phyloP scores from a whole-genome alignment of 1,284 basidiomycete species.

The Malassezia nana region DNA sequence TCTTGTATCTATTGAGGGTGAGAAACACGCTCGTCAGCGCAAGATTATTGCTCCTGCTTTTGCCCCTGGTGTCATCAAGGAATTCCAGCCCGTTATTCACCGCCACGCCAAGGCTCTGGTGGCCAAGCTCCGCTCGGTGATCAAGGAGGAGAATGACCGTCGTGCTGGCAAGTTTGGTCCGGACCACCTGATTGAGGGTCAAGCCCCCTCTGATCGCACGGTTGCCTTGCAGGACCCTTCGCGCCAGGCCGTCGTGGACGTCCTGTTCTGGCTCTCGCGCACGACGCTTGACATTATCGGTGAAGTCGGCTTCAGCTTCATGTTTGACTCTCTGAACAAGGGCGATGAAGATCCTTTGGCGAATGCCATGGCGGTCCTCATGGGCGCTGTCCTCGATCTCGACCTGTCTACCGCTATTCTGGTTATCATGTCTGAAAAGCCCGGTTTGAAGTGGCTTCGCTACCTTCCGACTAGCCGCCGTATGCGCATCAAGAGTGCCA shows the following conservation, averaged over 20 bases:
- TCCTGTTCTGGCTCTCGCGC: conserved; percentile 28
- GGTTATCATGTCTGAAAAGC: conserved; percentile 22
- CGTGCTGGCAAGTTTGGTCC: conserved; percentile 22
- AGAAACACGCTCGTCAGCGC: conserved; percentile 36
- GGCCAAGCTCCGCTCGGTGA: conserved; percentile 19
- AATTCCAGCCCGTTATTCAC: conserved; percentile 21
- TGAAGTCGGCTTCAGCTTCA: conserved; percentile 36
- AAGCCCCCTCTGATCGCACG: conserved; percentile 1
- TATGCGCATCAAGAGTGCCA: conserved; percentile 18
- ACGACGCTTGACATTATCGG: conserved; percentile 44
- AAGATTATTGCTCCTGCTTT: conserved; percentile 34
- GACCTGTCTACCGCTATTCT: conserved; percentile 9
- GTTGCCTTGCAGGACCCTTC: conserved; percentile 1
- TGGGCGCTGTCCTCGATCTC: conserved; percentile 14
- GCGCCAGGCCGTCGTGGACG: conserved; percentile 19
- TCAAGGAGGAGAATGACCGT: conserved; percentile 19
- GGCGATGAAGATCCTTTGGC: conserved; percentile 21
- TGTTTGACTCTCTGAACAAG: conserved; percentile 28
- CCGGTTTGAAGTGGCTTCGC: conserved; percentile 31
- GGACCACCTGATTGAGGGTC: background rate
- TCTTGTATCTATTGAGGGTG: conserved; percentile 37
- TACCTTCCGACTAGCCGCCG: conserved; percentile 30
- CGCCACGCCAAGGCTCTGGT: conserved; percentile 26
- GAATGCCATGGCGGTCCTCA: conserved; percentile 12
- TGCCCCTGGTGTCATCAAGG: conserved; percentile 24